These are phyloP conservation scores for Hermanozyma aechmeae DNA, from an alignment of 805 yeast genomes.

Conservation along the genomic window DNA sequence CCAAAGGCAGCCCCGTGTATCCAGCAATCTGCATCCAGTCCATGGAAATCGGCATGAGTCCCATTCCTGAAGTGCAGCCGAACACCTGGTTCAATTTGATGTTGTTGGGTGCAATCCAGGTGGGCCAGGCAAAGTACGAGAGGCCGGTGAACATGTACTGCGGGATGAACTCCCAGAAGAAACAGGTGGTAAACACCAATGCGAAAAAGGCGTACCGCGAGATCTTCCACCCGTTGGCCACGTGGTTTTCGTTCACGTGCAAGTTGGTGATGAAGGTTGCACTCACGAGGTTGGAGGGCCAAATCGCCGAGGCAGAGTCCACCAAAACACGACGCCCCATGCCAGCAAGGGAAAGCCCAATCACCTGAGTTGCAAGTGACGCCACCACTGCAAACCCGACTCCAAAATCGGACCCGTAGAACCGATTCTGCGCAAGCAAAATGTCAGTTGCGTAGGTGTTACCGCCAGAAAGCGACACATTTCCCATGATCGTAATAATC, in stretches of 20 bases:
- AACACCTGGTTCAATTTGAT: background rate
- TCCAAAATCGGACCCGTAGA: background rate
- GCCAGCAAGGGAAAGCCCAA: background rate
- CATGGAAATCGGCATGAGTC: background rate
- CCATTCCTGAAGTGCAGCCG: background rate
- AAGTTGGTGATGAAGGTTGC: background rate
- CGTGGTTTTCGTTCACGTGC: background rate
- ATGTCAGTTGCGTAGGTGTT: background rate
- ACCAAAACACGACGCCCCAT: background rate
- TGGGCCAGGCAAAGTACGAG: background rate
- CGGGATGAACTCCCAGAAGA: background rate
- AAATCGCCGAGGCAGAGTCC: background rate
- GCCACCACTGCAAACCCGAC: background rate
- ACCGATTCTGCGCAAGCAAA: background rate
- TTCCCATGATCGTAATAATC: background rate
- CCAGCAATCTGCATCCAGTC: background rate
- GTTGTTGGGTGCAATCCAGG: background rate
- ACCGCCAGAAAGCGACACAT: background rate
- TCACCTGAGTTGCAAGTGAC: background rate
- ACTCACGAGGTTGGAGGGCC: background rate
- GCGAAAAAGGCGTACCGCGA: background rate
- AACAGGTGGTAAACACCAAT: background rate
- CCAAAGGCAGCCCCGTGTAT: background rate
- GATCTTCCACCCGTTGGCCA: background rate
- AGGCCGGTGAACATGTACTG: background rate